Evolutionary conservation across 2,329 filamentous ascomycete genomes (phyloP).

Genomic region (Eutypella sp.): DNA sequence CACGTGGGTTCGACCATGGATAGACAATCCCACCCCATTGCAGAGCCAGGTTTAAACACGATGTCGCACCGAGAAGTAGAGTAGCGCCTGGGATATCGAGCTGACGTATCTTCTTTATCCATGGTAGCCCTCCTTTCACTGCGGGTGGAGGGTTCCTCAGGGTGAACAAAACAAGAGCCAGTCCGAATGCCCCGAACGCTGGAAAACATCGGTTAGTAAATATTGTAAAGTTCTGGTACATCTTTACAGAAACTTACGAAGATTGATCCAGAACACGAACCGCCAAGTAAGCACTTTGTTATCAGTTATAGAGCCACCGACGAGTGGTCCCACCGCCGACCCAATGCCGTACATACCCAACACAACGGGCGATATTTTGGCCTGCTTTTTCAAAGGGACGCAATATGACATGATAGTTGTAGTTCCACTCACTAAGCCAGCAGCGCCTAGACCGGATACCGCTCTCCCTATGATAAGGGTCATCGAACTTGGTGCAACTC

Average conservation of each 20-base stretch:
- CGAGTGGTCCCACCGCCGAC: conserved; percentile 12
- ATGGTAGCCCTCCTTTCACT: not conserved
- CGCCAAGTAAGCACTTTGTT: conserved; percentile 3
- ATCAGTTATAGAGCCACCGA: conserved; percentile 14
- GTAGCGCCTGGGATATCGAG: conserved; percentile 1
- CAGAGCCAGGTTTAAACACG: conserved; percentile 16
- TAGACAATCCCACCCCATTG: conserved; percentile 20
- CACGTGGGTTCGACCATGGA: conserved; percentile 15
- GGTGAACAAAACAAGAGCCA: not conserved
- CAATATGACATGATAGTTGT: conserved; percentile 14
- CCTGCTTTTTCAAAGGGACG: conserved; percentile 8
- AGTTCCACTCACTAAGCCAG: conserved; percentile 15
- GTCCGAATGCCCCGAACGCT: conserved; percentile 2
- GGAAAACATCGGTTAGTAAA: not conserved
- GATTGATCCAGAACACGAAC: conserved; percentile 4
- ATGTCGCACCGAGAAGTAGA: not conserved
- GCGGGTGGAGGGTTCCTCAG: conserved; percentile 1
- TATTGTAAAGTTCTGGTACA: not conserved
- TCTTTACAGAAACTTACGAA: conserved; percentile 3
- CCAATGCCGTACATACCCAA: conserved; percentile 14
- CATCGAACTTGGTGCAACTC: conserved; percentile 28
- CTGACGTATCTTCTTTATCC: not conserved
- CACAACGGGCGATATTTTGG: conserved; percentile 12
- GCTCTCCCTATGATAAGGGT: conserved; percentile 33
- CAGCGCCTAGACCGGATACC: conserved; percentile 28